A percentile compares a stretch with the other conserved stretches of the same genome.
These are phyloP conservation scores for Xylariaceae sp. DNA, from an alignment of 2,329 filamentous ascomycete genomes.

Conservation along the genomic window DNA sequence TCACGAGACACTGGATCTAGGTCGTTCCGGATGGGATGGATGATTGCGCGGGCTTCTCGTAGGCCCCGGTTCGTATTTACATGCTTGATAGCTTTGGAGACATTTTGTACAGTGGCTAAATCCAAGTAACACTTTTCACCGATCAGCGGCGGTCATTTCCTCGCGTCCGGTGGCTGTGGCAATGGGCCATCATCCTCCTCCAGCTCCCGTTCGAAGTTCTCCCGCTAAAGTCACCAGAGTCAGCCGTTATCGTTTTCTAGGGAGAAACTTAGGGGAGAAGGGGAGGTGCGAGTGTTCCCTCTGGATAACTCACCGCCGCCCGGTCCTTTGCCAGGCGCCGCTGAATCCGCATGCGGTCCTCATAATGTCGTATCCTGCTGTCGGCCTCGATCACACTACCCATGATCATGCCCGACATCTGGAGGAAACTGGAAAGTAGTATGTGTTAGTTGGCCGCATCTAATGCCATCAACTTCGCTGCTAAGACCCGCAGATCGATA, in stretches of 20 bases:
- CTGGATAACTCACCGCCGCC: too few species aligned
- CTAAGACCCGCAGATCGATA: too few species aligned
- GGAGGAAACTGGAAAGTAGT: constrained; percentile 66
- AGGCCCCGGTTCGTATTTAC: constrained; percentile 11
- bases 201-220: constrained; percentile 56
- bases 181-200: constrained; percentile 32
- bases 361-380: constrained; percentile 56
- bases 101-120: constrained; percentile 1
- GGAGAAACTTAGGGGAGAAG: too few species aligned
- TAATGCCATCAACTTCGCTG: too few species aligned
- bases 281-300: too few species aligned
- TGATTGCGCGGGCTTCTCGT: constrained; percentile 1
- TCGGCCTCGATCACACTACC: constrained; percentile 74
- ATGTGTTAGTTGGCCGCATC: too few species aligned
- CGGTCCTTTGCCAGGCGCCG: constrained; percentile 56
- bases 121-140: constrained; percentile 1
- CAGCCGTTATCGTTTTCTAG: too few species aligned
- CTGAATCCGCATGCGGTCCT: constrained; percentile 56
- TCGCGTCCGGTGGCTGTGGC: constrained; percentile 6
- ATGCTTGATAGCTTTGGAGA: constrained; percentile 8
- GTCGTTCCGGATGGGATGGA: constrained; percentile 6
- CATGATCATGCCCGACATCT: constrained; percentile 80
- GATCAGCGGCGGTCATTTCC: constrained; percentile 19
- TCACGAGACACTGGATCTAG: constrained; percentile 8
- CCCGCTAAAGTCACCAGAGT: too few species aligned